These are phyloP conservation scores for Strobilomyces confusus DNA, from an alignment of 768 basidiomycete genomes.

Conservation along the genomic window DNA sequence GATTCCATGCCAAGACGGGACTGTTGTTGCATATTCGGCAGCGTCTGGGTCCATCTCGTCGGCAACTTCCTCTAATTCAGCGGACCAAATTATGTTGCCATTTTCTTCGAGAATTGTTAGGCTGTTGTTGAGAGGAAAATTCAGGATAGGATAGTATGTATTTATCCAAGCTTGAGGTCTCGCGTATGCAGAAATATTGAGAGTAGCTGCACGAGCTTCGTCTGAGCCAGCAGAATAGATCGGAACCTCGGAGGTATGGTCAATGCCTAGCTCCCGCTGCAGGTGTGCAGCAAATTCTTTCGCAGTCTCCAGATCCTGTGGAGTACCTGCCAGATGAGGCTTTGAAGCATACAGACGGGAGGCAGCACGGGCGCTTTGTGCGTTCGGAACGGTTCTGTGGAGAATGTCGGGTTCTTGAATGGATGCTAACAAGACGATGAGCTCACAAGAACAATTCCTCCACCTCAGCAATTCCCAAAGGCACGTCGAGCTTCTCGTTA, in stretches of 20 bases:
- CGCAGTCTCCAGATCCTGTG: constrained; percentile 54
- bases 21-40: constrained; percentile 48
- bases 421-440: background rate
- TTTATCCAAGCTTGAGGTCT: constrained; percentile 58
- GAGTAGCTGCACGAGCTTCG: constrained; percentile 50
- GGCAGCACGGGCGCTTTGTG: constrained; percentile 44
- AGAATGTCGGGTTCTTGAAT: background rate
- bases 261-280: constrained; percentile 46
- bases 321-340: constrained; percentile 61
- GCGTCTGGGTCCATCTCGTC: constrained; percentile 64
- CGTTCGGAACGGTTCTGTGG: constrained; percentile 47
- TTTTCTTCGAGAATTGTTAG: constrained; percentile 53
- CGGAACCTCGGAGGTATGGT: constrained; percentile 30
- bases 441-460: constrained; percentile 46
- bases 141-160: constrained; percentile 72
- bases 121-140: constrained; percentile 55
- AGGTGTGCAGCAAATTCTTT: constrained; percentile 50
- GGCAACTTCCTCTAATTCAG: constrained; percentile 63
- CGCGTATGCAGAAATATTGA: constrained; percentile 38
- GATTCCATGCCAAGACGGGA: constrained; percentile 68
- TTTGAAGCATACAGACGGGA: constrained; percentile 50
- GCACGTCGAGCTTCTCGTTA: constrained; percentile 9
- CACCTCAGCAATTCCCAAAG: constrained; percentile 34
- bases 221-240: constrained; percentile 55
- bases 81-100: constrained; percentile 50